Evolutionary conservation across 2,329 filamentous ascomycete species (phyloP), one percentile per base, ranked within the genome.

Genomic region (Neonectria punicea): DNA sequence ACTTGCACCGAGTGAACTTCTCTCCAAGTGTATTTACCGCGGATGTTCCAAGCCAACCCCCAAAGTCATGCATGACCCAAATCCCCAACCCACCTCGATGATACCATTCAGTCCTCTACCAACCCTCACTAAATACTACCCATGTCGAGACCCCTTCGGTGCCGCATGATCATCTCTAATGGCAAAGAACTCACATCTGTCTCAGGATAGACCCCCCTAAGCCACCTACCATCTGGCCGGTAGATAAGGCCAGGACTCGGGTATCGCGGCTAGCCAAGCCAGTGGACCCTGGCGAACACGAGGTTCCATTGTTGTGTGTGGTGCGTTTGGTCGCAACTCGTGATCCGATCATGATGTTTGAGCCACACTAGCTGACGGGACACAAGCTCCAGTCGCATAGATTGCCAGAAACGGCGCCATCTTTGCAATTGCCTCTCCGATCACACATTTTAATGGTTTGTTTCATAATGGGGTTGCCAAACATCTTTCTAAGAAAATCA

Each of bases 301-400:
- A 53, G 25, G 9, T 36, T 22, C n/a, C 43, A 39, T 5, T 18
- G n/a, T 5, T 9, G 7, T n/a, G 16, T 0, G 14, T 20, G 47
- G 47, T 18, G 4, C 43, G 49, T 30, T 13, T 34, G n/a, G 2
- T 13, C 9, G n/a, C n/a, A 43, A 18, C 56, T 59, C 30, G 50
- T 64, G 58, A 60, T 54, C 34, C 13, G 50, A 55, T 58, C 25
- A 61, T 41, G 13, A 53, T 54, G 32, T 39, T 61, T n/a, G 16
- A 58, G 30, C 6, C 10, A 16, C 16, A 10, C 28, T 53, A 32
- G 8, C 13, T 32, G 22, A 25, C 22, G 22, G 22, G 10, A n/a
- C 3, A 16, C 14, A 22, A 30, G n/a, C n/a, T 34, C n/a, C 20
- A 13, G 18, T 10, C 32, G 5, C n/a, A 51, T 18, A 8, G 13